Evolutionary conservation across 441 rosid genomes (phyloP), one percentile per base, ranked within the genome.

Genomic region (Theobroma grandiflorum): DNA sequence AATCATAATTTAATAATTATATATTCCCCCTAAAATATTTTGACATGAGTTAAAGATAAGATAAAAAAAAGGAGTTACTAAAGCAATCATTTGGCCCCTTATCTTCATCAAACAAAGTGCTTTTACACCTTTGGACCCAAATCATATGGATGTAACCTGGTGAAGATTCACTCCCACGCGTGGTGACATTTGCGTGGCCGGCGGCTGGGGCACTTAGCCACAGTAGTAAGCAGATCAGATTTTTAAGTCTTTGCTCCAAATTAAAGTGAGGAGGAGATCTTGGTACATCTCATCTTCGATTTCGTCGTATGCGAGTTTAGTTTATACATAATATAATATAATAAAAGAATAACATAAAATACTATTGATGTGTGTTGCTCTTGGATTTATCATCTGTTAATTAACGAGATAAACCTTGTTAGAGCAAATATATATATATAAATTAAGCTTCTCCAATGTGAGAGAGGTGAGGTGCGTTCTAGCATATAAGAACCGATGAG

Each of bases 91-190:
- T 47, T 26, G 57, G 38, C 20, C 16, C 15, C 53, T 45, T 69
- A 26, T 70, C 74, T 47, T 22, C 58, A 47, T 26, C 49, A 40
- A 65, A 65, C 49, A 69, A 31, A 49, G 74, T 70, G 58, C 74
- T 47, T 70, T 8, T 14, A 16, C 58, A 49, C n/a, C 3, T 57
- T 20, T 57, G 33, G 33, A 57, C 31, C 20, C 62, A 57, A 55
- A 57, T 37, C 58, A n/a, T n/a, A n/a, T 9, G 52, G 72, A 67
- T 42, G 72, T 42, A 67, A 15, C 22, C 20, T 49, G 74, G 74
- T 31, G 15, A 49, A 70, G 57, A 22, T 45, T 12, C 31, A 49
- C 18, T 31, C n/a, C n/a, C 52, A 67, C 72, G 52, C 50, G 71
- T 42, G 52, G 31, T 26, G 10, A 67, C 16, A 52, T 52, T 15